Evolutionary conservation across 2,329 filamentous ascomycete species (phyloP).

Genomic region (Sphaceloma murrayae): DNA sequence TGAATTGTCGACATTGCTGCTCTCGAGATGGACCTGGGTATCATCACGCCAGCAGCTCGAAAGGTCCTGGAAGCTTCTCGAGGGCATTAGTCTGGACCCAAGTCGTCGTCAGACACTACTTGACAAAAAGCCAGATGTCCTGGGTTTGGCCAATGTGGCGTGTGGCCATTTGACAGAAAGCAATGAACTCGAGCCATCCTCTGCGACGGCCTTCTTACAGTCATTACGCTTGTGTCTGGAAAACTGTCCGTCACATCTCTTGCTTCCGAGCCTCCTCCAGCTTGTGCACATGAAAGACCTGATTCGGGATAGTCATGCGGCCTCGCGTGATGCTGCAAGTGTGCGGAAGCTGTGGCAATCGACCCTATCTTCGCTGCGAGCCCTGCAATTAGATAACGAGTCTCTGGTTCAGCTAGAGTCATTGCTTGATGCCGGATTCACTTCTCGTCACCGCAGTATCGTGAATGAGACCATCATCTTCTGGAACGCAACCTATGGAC

Average conservation of each 20-base stretch:
- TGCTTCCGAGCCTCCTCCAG: slow-evolving; percentile 32
- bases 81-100: slow-evolving; percentile 44
- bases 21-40: slow-evolving; percentile 37
- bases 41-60: slow-evolving; percentile 55
- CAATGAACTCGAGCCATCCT: slow-evolving; percentile 21
- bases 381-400: slow-evolving; percentile 44
- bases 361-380: slow-evolving; percentile 46
- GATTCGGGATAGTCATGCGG: too few relatives aligned
- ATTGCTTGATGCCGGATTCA: slow-evolving; percentile 45
- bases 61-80: slow-evolving; percentile 54
- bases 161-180: not conserved
- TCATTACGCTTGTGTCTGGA: slow-evolving; percentile 39
- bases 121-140: slow-evolving; percentile 30
- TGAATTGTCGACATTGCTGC: slow-evolving; percentile 20
- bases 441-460: slow-evolving; percentile 42
- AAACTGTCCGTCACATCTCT: slow-evolving; percentile 33
- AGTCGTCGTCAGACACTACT: slow-evolving; percentile 30
- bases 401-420: slow-evolving; percentile 45
- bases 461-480: slow-evolving; percentile 45
- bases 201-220: slow-evolving; percentile 47
- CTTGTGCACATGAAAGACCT: slow-evolving; percentile 50
- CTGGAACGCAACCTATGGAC: slow-evolving; percentile 65
- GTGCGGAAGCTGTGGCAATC: slow-evolving; percentile 31
- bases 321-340: slow-evolving; percentile 25
- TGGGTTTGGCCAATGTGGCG: not conserved